Percentiles rank a stretch among this genome's conserved stretches.
Conservation (phyloP, 179 eudicot species). For the Vitellaria paradoxa region DNA sequence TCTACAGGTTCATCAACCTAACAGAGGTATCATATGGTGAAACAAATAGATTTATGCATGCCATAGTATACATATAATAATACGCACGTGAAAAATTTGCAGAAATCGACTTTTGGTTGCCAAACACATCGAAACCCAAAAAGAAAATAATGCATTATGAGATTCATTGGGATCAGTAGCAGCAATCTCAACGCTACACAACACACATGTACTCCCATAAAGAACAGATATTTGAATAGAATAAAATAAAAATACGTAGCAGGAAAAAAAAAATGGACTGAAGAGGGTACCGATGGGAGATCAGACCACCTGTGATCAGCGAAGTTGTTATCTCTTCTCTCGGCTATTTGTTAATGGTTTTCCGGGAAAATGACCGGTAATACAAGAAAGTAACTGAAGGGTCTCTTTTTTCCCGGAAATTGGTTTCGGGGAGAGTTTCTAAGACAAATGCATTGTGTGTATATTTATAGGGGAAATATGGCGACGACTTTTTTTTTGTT, state of each 20-base stretch:
- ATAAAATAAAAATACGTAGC: not conserved
- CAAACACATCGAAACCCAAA: not conserved
- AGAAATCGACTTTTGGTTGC: no score
- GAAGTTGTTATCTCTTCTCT: not conserved
- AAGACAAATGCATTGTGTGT: no score
- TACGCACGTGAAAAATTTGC: not conserved
- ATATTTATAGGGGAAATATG: no score
- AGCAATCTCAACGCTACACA: not conserved
- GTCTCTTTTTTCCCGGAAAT: not conserved
- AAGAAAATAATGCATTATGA: not conserved
- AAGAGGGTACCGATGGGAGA: not conserved
- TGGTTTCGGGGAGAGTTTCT: constrained; percentile 2
- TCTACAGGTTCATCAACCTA: no score
- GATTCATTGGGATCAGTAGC: not conserved
- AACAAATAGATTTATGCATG: not conserved
- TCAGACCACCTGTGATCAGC: not conserved
- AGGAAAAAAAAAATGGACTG: not conserved
- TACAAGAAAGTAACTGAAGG: not conserved
- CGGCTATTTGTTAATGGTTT: not conserved
- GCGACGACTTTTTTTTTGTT: no score
- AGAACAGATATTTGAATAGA: not conserved
- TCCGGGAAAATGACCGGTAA: not conserved
- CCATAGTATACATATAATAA: not conserved
- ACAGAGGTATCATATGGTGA: not conserved
- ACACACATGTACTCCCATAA: not conserved